These are phyloP conservation scores for Globisporangium uncinulatum DNA, from an alignment of 352 stramenopile species.

Conservation along the genomic window DNA sequence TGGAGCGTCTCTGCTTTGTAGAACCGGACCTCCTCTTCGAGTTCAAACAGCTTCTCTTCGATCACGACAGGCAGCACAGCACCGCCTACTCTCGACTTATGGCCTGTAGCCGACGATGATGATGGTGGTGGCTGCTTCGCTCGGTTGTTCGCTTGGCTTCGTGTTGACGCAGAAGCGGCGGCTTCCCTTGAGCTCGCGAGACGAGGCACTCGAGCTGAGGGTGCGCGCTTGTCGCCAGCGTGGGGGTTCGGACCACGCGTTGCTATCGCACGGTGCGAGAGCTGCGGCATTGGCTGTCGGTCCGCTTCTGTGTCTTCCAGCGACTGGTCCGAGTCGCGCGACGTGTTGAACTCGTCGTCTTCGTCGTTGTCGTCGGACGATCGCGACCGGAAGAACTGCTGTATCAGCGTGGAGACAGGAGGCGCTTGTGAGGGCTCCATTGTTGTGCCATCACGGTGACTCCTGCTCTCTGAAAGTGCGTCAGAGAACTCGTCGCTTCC, in stretches of 20 bases:
- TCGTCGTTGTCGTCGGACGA: not conserved
- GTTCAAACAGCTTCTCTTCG: conserved; percentile 75
- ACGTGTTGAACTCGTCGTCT: conserved; percentile 9
- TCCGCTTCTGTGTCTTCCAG: not conserved
- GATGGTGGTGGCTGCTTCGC: no score
- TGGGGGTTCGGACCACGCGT: not conserved
- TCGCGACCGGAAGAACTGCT: conserved; percentile 35
- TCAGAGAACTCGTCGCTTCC: conserved; percentile 1
- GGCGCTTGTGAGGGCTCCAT: not conserved
- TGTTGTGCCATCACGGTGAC: not conserved
- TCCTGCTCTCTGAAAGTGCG: not conserved
- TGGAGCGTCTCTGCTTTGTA: conserved; percentile 81
- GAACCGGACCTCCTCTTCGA: conserved; percentile 83
- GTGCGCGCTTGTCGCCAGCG: not conserved
- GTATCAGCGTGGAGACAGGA: conserved; percentile 47
- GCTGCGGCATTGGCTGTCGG: not conserved
- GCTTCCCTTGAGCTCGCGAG: not conserved
- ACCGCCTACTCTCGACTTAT: not conserved
- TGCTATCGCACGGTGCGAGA: no score
- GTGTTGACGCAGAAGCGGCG: conserved; percentile 1
- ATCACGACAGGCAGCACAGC: conserved; percentile 53
- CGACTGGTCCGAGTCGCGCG: conserved; percentile 6
- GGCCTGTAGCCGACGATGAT: not conserved
- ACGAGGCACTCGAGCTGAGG: not conserved
- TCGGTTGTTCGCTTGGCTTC: not conserved